Conservation (phyloP, 2,329 filamentous ascomycete species). For the Plectosphaerella cucumerina region DNA sequence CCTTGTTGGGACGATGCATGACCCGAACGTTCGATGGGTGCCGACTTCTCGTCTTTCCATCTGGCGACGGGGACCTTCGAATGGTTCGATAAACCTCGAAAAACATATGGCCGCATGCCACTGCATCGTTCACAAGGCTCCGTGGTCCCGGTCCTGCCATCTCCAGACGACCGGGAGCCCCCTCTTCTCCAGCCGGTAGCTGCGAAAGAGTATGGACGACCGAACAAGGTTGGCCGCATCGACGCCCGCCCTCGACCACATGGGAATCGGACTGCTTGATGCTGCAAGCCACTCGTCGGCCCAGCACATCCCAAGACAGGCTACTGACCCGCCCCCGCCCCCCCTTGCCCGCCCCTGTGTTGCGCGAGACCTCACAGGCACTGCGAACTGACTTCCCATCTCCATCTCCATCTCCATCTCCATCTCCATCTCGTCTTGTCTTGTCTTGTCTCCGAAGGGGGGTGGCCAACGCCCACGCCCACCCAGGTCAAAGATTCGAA, state of each 20-base stretch:
- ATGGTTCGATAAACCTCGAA: slow-evolving; percentile 21
- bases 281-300: background rate
- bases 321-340: background rate
- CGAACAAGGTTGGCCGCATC: no score
- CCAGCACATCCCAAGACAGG: background rate
- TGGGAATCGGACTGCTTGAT: background rate
- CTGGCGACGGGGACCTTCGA: slow-evolving; percentile 16
- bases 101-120: slow-evolving; percentile 12
- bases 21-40: slow-evolving; percentile 20
- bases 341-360: no score
- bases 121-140: no score
- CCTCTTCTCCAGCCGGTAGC: no score
- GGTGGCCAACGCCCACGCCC: background rate
- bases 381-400: no score
- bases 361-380: no score
- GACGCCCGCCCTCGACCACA: no score
- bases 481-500: background rate
- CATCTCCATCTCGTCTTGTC: background rate
- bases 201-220: no score
- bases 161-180: no score
- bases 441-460: background rate
- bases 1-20: slow-evolving; percentile 1
- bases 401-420: background rate
- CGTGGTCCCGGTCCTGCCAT: no score
- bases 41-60: slow-evolving; percentile 9